Conservation (phyloP, 2,329 filamentous ascomycete genomes). For the Biscogniauxia sp. region DNA sequence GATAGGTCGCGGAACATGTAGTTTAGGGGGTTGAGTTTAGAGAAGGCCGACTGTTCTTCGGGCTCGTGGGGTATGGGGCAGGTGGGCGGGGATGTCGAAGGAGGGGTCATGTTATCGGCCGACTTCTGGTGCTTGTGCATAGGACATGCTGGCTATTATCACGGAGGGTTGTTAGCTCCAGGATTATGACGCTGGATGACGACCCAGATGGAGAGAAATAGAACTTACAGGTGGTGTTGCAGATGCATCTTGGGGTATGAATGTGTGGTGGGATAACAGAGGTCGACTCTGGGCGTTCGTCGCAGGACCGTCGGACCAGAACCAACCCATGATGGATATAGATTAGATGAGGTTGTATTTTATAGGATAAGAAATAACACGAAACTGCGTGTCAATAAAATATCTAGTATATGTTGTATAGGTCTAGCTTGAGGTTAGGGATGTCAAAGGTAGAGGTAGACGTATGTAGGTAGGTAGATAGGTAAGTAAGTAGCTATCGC, state of each 20-base stretch:
- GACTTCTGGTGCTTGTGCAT: slow-evolving; percentile 53
- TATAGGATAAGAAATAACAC: no score
- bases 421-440: no score
- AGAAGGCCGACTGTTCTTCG: slow-evolving; percentile 47
- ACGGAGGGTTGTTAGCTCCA: no score
- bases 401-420: not conserved
- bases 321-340: slow-evolving; percentile 56
- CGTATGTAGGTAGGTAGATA: not conserved
- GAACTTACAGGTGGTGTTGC: slow-evolving; percentile 42
- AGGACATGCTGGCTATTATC: slow-evolving; percentile 52
- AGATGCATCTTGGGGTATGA: slow-evolving; percentile 22
- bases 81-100: slow-evolving; percentile 11
- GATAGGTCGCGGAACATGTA: slow-evolving; percentile 92
- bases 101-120: slow-evolving; percentile 43
- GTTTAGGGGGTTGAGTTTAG: slow-evolving; percentile 70
- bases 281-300: slow-evolving; percentile 22
- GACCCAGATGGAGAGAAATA: not conserved
- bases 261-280: slow-evolving; percentile 23
- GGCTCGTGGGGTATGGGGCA: slow-evolving; percentile 8
- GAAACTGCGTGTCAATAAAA: no score
- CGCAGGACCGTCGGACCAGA: slow-evolving; percentile 55
- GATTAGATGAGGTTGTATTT: no score
- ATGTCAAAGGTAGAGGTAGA: no score
- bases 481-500: not conserved
- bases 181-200: slow-evolving; percentile 19